Percentiles rank a stretch among this genome's conserved stretches.
Evolutionary conservation across 805 yeast species (phyloP).

Genomic region (Candida tibetensis): DNA sequence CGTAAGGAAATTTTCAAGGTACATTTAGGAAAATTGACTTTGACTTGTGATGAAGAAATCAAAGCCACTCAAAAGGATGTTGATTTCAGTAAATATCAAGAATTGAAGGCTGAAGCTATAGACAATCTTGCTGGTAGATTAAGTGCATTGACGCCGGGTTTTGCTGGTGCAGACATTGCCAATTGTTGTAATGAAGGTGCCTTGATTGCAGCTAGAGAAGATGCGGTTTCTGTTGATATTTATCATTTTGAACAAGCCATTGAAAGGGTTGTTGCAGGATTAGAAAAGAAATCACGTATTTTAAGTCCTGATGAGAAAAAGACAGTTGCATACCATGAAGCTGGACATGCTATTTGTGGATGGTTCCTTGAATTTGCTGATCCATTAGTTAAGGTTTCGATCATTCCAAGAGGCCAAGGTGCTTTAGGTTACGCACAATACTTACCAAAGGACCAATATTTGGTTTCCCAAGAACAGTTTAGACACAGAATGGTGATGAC

Average conservation of each 20-base stretch:
- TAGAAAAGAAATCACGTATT: slow-evolving; percentile 80
- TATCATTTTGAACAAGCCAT: slow-evolving; percentile 87
- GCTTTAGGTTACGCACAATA: slow-evolving; percentile 96
- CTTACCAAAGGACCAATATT: slow-evolving; percentile 83
- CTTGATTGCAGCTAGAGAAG: slow-evolving; percentile 81
- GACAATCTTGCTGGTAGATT: slow-evolving; percentile 75
- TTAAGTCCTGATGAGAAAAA: slow-evolving; percentile 77
- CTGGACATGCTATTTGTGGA: slow-evolving; percentile 96
- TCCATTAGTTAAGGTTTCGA: slow-evolving; percentile 88
- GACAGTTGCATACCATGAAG: slow-evolving; percentile 92
- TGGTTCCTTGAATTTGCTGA: slow-evolving; percentile 89
- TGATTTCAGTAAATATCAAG: slow-evolving; percentile 40
- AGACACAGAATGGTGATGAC: slow-evolving; percentile 90
- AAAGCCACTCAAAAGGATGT: slow-evolving; percentile 34
- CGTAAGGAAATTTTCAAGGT: slow-evolving; percentile 83
- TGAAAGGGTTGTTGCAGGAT: slow-evolving; percentile 93
- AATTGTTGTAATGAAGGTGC: slow-evolving; percentile 95
- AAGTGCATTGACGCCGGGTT: slow-evolving; percentile 92
- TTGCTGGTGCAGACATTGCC: slow-evolving; percentile 95
- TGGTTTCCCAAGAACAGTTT: slow-evolving; percentile 73
- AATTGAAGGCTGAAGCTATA: slow-evolving; percentile 40
- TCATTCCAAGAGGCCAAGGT: slow-evolving; percentile 92
- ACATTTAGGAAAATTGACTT: slow-evolving; percentile 62
- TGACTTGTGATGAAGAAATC: slow-evolving; percentile 38
- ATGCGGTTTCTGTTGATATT: slow-evolving; percentile 58